Base-by-base conservation (phyloP, 768 basidiomycete genomes). In the Hemileccinum rubropunctum region DNA sequence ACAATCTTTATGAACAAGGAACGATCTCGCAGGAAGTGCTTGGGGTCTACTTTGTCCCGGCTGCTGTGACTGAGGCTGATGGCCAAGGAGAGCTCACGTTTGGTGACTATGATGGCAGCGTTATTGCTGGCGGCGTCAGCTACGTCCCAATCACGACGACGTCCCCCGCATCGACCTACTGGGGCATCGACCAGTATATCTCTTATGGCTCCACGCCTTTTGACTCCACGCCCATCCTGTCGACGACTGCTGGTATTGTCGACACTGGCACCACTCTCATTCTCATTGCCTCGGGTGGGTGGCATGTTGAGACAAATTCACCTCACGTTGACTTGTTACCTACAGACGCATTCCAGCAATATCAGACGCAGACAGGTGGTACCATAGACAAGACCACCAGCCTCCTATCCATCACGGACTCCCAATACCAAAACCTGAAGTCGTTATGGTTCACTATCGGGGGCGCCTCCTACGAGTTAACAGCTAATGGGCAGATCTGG, bases 181-280 rank as follows among this genome's bases (percentile, higher is more conserved):
- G 67, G 67, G 67, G 65, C 9, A 58, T 66, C 38, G 47, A 68
- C 35, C 58, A 61, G 45, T 54, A 56, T 6, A 50, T 65, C 36
- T 42, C 55, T 4, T 69, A 63, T 37, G 61, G 56, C 9, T 23
- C 41, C 6, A 38, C n/a, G n/a, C n/a, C n/a, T n/a, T n/a, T n/a
- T 47, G 3, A 53, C 50, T 14, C n/a, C n/a, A n/a, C n/a, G n/a
- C n/a, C n/a, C n/a, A 56, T 68, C 40, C 30, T 63, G 17, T 28
- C 50, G 18, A 35, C 15, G 3, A 52, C 48, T 14, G 56, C 67
- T 35, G 67, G 67, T 21, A 61, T 68, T 17, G 57, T 68, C 13
- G 67, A 66, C 54, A 64, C 65, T 5, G 67, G 64, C 14, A 59
- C 57, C 32, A 64, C 60, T 14, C 53, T 65, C 27, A 41, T 57